Evolutionary conservation across 2,329 filamentous ascomycete genomes (phyloP), one percentile per base, ranked within the genome.

Genomic region (Hymenoscyphus repandus): DNA sequence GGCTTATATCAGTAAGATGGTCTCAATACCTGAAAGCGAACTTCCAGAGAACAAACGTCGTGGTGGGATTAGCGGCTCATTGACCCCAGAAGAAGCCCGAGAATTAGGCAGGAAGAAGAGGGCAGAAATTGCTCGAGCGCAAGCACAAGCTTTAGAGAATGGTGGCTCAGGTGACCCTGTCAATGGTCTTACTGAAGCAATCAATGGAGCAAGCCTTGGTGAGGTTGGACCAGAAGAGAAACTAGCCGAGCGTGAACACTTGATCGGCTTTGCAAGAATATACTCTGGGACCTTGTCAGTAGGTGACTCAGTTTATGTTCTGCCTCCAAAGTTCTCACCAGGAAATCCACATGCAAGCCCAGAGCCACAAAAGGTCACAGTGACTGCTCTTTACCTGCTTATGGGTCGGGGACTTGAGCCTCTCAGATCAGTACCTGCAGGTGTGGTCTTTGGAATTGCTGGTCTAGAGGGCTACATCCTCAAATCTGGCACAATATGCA

Each of bases 1-100:
- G 1, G 92, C 89, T 7, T 99, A 96, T 59, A 88, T 99, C 54
- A 97, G 92, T 71, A 99, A 99, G 68, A 96, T 99, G 90, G 88
- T 97, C 1, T 93, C 93, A 0, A 78, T 99, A 11, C 92, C 90
- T 0, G 89, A 95, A 64, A 96, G 89, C 68, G 92, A 99, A 62
- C 74, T 99, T 5, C 88, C 89, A 0, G 82, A 92, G 47, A 96
- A 96, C 67, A 95, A 86, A 68, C 79, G 89, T 41, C 78, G 82
- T 13, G 68, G 71, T 13, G 83, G 85, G 0, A 81, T 83, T n/a
- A 68, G 71, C 13, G 83, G 85, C 0, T 81, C 83, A 39, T 77
- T 97, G 63, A 95, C 82, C 36, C 86, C 90, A 1, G 93, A 96
- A 56, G 93, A 97, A 69, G 93, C 93, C 3, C 77, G 88, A 58